Evolutionary conservation across 768 basidiomycete species (phyloP), one percentile per base, ranked within the genome.

Genomic region (Tulasnella sp.): DNA sequence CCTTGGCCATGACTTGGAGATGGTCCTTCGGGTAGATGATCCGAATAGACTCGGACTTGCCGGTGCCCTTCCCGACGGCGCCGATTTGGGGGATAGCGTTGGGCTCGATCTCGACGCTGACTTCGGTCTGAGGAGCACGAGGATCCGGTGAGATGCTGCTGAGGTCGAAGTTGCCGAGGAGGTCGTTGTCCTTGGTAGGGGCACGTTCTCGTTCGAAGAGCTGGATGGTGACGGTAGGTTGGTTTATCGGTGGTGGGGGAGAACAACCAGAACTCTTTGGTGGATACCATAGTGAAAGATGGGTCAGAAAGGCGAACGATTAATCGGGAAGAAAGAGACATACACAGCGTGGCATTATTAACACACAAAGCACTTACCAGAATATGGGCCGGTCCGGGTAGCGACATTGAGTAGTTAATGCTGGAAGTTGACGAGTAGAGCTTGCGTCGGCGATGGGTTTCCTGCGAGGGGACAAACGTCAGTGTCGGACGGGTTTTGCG

Each of bases 1-100:
- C 89, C 21, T 84, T 83, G 68, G 90, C 85, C 89, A 91, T 91
- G 36, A 87, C 83, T 87, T 86, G 74, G 87, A 87, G 19, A 90
- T 89, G 87, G n/a, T 87, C 88, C 83, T 87, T 86, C 81, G 87
- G 85, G 84, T 87, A 83, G 84, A n/a, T 86, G 84, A 88, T 88
- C 77, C 84, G 85, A 82, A 87, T 86, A 81, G 84, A 83, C 78
- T 82, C 81, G 10, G 85, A 85, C 82, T 87, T 86, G 44, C 87
- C 87, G 74, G 84, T 86, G 76, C 84, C 84, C 85, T 87, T 88
- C 82, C 87, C 87, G 71, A 84, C 81, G 75, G 86, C 87, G 75
- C 83, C 83, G 21, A 84, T 82, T 81, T 85, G 86, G 71, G 87
- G 80, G 84, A 88, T 88, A 84, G 87, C 88, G 85, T 89, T 88